Conservation (phyloP, 2,329 filamentous ascomycete genomes). For the Magnaporthiopsis rhizophila region DNA sequence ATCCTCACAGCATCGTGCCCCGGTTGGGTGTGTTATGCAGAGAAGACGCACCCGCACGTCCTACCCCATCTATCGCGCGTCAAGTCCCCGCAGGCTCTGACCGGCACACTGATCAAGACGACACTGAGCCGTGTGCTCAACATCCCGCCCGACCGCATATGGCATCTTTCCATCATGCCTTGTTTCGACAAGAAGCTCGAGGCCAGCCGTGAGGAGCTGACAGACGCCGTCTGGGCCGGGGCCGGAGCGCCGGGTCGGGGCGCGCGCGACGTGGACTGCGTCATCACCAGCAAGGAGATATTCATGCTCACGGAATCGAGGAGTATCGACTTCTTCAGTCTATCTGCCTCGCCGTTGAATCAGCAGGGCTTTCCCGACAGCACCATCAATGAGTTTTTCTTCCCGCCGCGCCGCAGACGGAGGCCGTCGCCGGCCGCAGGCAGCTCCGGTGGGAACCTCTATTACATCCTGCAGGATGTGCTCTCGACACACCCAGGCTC, state of each 20-base stretch:
- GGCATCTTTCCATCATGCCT: constrained; percentile 94
- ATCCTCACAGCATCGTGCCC: constrained; percentile 87
- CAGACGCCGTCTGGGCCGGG: constrained; percentile 64
- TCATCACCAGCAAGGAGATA: constrained; percentile 93
- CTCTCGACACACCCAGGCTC: constrained; percentile 65
- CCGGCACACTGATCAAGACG: constrained; percentile 85
- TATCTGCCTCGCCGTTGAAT: constrained; percentile 49
- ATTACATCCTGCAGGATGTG: constrained; percentile 73
- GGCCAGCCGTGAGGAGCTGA: constrained; percentile 87
- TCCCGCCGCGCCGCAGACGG: constrained; percentile 40
- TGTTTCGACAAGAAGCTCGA: constrained; percentile 99
- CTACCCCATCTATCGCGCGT: constrained; percentile 83
- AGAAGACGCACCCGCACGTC: constrained; percentile 94
- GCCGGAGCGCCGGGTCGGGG: constrained; percentile 40
- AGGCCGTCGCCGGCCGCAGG: constrained; percentile 53
- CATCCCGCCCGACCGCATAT: constrained; percentile 72
- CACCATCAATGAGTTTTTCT: constrained; percentile 64
- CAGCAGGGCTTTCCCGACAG: constrained; percentile 63
- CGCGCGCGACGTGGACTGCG: constrained; percentile 89
- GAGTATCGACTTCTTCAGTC: constrained; percentile 63
- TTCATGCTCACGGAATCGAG: constrained; percentile 81
- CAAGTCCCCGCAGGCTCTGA: constrained; percentile 89
- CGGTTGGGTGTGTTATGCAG: constrained; percentile 97
- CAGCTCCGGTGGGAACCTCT: constrained; percentile 80
- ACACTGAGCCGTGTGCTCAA: constrained; percentile 64